Conservation (phyloP, 148 eudicot species). For the Vaccinium darrowii region DNA sequence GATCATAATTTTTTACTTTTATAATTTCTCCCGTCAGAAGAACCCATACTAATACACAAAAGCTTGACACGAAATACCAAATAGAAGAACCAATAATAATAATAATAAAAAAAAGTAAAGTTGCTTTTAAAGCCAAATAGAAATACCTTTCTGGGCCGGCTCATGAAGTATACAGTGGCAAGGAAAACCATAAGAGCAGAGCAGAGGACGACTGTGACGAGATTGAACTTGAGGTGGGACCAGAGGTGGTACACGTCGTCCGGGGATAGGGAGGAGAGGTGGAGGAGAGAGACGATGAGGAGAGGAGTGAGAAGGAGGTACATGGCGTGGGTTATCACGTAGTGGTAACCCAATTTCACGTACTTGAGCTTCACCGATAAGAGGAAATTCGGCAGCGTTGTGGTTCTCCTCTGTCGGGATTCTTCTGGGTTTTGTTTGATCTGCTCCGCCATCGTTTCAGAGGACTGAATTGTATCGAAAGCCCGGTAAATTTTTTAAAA, state of each 20-base stretch:
- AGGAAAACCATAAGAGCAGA: conserved; percentile 41
- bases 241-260: conserved; percentile 28
- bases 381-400: conserved; percentile 38
- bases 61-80: too few relatives aligned
- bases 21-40: too few relatives aligned
- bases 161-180: conserved; percentile 45
- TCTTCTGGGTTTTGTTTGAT: neutral
- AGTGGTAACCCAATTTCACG: conserved; percentile 54
- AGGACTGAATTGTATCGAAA: neutral
- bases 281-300: conserved; percentile 15
- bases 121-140: too few relatives aligned
- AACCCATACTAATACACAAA: too few relatives aligned
- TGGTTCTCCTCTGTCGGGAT: neutral
- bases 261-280: conserved; percentile 29
- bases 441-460: conserved; percentile 25
- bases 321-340: conserved; percentile 46
- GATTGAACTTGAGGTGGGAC: conserved; percentile 39
- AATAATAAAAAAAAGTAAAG: neutral
- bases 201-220: conserved; percentile 37
- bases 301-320: conserved; percentile 42
- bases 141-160: conserved; percentile 33
- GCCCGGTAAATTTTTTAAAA: neutral
- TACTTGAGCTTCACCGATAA: conserved; percentile 44
- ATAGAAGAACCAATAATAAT: neutral
- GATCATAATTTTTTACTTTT: too few relatives aligned